Percentiles rank a stretch among this genome's conserved stretches.
phyloP scores from a whole-genome alignment of 106 monocot species.

The Acanthochlamys bracteata region DNA sequence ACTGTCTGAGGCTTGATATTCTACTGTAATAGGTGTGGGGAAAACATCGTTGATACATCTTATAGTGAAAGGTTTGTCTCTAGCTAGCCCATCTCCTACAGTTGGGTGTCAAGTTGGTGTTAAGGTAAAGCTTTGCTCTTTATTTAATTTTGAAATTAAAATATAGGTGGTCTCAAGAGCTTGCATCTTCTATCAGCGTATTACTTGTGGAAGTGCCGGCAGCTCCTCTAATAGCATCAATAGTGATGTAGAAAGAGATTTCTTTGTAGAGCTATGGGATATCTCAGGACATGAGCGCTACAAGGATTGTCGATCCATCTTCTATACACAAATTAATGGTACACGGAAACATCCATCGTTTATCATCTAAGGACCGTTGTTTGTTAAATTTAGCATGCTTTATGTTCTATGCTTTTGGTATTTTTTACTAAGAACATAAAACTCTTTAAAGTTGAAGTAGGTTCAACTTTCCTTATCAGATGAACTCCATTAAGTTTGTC shows the following conservation, averaged over 20 bases:
- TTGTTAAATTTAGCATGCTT: no score
- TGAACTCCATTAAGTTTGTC: no score
- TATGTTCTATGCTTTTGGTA: no score
- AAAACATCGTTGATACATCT: slow-evolving; percentile 89
- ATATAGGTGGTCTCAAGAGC: background rate
- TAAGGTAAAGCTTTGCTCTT: slow-evolving; percentile 31
- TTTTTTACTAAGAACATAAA: no score
- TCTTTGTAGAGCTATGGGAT: slow-evolving; percentile 98
- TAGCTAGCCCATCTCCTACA: slow-evolving; percentile 64
- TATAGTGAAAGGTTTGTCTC: slow-evolving; percentile 59
- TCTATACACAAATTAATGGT: slow-evolving; percentile 93
- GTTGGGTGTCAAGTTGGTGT: slow-evolving; percentile 77
- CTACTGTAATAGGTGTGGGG: slow-evolving; percentile 53
- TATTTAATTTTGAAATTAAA: background rate
- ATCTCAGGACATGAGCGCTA: slow-evolving; percentile 85
- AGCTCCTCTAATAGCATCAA: slow-evolving; percentile 80
- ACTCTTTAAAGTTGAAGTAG: no score
- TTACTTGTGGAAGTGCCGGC: slow-evolving; percentile 62
- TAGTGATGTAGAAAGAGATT: slow-evolving; percentile 66
- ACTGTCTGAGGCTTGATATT: background rate
- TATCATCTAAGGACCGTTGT: background rate
- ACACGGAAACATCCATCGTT: slow-evolving; percentile 1
- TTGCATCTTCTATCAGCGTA: slow-evolving; percentile 45
- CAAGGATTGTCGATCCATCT: slow-evolving; percentile 79
- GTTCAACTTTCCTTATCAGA: no score